Evolutionary conservation across 805 yeast genomes (phyloP), one percentile per base, ranked within the genome.

Genomic region (Saccharomycopsis guyanensis): DNA sequence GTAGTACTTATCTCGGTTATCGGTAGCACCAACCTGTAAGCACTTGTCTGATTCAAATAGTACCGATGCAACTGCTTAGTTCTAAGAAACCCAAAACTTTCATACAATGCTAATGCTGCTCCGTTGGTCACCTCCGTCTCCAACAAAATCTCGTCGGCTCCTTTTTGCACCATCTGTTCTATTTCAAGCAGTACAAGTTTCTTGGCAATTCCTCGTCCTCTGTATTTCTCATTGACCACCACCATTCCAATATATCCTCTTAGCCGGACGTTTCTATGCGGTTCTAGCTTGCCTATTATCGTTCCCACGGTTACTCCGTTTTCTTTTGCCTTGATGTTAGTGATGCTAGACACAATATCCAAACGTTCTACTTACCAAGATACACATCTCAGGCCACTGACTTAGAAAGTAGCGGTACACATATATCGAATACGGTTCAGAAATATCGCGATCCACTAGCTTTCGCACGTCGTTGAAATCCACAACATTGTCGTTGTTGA

Each of bases 211-310:
- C 96, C 96, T 38, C 66, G 68, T 2, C 94, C 89, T 46, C 98
- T 68, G 59, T 72, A 80, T 13, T 64, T 59, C 33, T 78, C 77
- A 42, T 80, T 80, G 10, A 91, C 95, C 0, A 94, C 96, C 45
- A 93, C 66, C 98, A 93, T 93, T 2, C 97, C 98, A 24, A 93
- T 89, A 58, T 93, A 93, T 0, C 98, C 98, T 50, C 98, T 71
- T 55, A 71, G 59, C 50, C 96, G 70, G 8, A 76, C 80, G 19
- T 73, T 71, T 49, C 91, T 71, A 63, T 91, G 97, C 1, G 75
- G 68, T 53, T 85, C 95, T 10, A 80, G 76, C 57, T 88, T 86
- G 43, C 94, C 80, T 4, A 93, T 85, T 5, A 91, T 80, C 33
- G 83, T 86, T 2, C 97, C 98, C n/a, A 89, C 69, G 2, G 82